These are phyloP conservation scores for Talaromyces pinophilus DNA, from an alignment of 2,329 filamentous ascomycete species.

Conservation along the genomic window DNA sequence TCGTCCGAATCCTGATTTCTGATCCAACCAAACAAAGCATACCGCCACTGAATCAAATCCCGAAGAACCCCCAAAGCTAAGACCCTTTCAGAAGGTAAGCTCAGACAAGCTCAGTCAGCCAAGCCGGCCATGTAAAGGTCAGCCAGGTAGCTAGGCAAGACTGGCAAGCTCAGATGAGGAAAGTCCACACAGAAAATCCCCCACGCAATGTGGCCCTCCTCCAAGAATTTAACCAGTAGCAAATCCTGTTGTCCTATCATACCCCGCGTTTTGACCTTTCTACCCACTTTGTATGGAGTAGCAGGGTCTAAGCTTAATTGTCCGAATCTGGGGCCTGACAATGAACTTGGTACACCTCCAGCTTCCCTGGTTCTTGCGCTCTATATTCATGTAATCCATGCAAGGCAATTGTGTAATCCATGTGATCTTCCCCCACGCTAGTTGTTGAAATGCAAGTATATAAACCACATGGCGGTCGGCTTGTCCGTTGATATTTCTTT, in stretches of 20 bases:
- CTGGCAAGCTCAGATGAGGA: neutral
- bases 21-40: neutral
- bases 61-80: neutral
- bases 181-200: conserved; percentile 1
- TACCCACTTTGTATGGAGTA: neutral
- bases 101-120: neutral
- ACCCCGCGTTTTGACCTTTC: conserved; percentile 18
- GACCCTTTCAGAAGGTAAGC: neutral
- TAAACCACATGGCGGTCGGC: conserved; percentile 1
- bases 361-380: neutral
- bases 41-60: neutral
- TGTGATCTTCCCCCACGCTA: conserved; percentile 2
- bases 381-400: neutral
- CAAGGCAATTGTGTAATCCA: neutral
- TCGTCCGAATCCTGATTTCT: neutral
- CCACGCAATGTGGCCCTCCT: neutral
- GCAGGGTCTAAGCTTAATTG: neutral
- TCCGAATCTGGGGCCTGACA: neutral
- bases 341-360: neutral
- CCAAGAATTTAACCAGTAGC: neutral
- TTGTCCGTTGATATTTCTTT: neutral
- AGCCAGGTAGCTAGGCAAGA: neutral
- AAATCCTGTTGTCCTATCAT: neutral
- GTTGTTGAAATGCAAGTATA: neutral
- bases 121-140: neutral